Evolutionary conservation across 768 basidiomycete species (phyloP).

Genomic region (Xanthoconium purpureum): DNA sequence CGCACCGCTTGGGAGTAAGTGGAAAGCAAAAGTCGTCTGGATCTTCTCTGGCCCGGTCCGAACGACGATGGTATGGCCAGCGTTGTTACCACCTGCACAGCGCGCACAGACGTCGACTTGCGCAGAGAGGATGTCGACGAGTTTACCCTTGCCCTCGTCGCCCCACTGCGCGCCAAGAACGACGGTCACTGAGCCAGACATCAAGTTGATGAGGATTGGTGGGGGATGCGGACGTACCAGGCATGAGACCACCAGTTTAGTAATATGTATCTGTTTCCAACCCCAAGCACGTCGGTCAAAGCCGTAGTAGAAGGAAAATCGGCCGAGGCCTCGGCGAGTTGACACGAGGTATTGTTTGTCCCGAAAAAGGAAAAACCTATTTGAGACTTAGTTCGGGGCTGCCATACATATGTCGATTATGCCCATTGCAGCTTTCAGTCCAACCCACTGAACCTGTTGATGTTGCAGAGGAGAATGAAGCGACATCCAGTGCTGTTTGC

Average conservation of each 20-base stretch:
- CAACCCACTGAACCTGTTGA: conserved; percentile 32
- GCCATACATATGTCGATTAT: conserved; percentile 33
- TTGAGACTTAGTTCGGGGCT: background rate
- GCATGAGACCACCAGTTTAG: conserved; percentile 11
- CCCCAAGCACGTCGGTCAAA: conserved; percentile 2
- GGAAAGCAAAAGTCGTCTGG: conserved; percentile 90
- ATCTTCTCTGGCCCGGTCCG: conserved; percentile 63
- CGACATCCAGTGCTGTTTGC: conserved; percentile 71
- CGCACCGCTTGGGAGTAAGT: conserved; percentile 87
- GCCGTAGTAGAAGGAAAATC: conserved; percentile 10
- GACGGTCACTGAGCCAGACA: conserved; percentile 48
- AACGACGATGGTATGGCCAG: conserved; percentile 96
- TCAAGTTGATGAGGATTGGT: conserved; percentile 4
- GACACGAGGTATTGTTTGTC: conserved; percentile 1
- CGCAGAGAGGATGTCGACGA: conserved; percentile 93
- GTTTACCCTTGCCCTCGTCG: conserved; percentile 92
- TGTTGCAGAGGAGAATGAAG: conserved; percentile 40
- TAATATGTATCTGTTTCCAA: background rate
- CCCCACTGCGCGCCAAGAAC: conserved; percentile 91
- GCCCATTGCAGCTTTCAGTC: conserved; percentile 52
- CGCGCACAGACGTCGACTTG: conserved; percentile 90
- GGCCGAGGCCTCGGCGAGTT: background rate
- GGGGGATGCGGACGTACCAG: conserved; percentile 14
- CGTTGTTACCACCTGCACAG: conserved; percentile 98
- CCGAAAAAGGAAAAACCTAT: conserved; percentile 16